Evolutionary conservation across 2,329 filamentous ascomycete species (phyloP), one percentile per base, ranked within the genome.

Genomic region (Chrysoporthe austroafricana): DNA sequence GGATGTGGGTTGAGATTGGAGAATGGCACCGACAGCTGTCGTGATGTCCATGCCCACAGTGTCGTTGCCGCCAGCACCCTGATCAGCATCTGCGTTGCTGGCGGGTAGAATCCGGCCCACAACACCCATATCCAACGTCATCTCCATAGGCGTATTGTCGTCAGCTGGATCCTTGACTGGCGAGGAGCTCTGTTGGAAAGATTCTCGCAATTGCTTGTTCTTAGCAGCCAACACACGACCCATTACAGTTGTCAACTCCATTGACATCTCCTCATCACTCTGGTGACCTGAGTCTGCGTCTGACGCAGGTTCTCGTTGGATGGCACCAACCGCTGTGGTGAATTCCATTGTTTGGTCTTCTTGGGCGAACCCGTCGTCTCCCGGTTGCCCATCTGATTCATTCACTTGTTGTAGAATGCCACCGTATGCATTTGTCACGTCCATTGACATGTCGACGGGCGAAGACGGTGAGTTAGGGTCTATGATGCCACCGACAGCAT

Each of bases 341-440:
- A 97, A 87, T 63, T 97, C 94, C 94, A 97, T 97, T 63, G 89
- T 92, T 73, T 90, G 84, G 39, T 92, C 88, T 56, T 83, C 82
- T 64, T 77, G 73, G 4, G 78, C 78, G 16, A 73, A 76, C 42
- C 79, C 77, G 34, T 77, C 77, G 26, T 76, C 70, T 42, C 73
- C 69, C n/a, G 54, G 44, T 21, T 71, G 72, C 13, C 21, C 60
- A 57, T 57, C 5, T 3, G 44, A 26, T 4, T 32, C 32, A 50
- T 52, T 9, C 67, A 72, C 9, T 60, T 80, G 83, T 5, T 84
- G 80, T 26, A 97, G 78, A 64, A 98, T 97, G 3, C 90, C 87
- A 9, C 95, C 95, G 64, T 97, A 83, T 9, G 88, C 92, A 65
- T 88, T 88, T 1, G 95, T 97, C 8, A 97, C 92, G 73, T 98